Evolutionary conservation across 208 protist genomes (phyloP).

Genomic region (Crithidia mellificae): DNA sequence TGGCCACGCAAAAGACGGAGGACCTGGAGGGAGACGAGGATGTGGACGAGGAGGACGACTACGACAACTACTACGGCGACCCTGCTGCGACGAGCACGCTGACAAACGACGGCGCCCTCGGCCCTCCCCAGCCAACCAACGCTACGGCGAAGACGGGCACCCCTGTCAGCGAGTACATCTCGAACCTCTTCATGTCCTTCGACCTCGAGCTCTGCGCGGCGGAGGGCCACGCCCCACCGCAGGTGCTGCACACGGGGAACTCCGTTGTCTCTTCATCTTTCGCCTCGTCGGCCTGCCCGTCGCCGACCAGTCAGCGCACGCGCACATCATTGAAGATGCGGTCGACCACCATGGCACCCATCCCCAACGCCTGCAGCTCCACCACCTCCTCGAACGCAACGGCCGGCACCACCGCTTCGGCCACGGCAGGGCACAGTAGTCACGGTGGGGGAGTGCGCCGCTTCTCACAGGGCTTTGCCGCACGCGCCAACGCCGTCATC

Average conservation of each 20-base stretch:
- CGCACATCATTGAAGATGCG: neutral
- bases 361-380: neutral
- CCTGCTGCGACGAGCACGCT: neutral
- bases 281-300: neutral
- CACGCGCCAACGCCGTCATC: neutral
- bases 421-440: too few species aligned
- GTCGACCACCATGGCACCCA: conserved; percentile 4
- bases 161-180: neutral
- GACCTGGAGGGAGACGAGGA: too few species aligned
- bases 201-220: neutral
- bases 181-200: conserved; percentile 1
- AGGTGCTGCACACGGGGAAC: neutral
- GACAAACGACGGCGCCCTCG: neutral
- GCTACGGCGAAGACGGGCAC: neutral
- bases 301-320: neutral
- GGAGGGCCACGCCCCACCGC: neutral
- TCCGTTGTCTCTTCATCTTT: conserved; percentile 3
- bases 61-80: neutral
- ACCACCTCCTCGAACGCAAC: neutral
- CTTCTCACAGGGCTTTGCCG: neutral
- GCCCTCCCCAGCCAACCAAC: neutral
- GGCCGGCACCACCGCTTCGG: neutral
- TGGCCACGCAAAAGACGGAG: neutral
- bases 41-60: neutral
- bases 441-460: neutral